Base-by-base conservation (phyloP, 352 stramenopile genomes). In the Phytophthora pluvialis region DNA sequence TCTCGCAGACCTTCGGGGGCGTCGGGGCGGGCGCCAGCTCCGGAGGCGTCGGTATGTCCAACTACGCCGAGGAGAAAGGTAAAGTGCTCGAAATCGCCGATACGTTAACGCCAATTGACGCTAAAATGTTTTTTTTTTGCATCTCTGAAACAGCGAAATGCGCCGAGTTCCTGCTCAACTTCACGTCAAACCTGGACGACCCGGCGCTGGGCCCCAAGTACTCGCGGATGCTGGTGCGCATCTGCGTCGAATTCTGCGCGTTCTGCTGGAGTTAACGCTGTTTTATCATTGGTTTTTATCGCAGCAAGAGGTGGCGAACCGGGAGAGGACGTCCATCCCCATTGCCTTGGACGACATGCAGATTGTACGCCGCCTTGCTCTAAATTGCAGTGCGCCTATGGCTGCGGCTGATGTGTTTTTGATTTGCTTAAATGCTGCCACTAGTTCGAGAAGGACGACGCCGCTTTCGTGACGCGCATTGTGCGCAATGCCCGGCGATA, bases 261-360 rank as follows among this genome's bases (percentile, higher is more conserved):
- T n/a, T 11, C 60, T 25, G 25, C 13, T 32, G 35, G 13, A 39
- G 15, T 55, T 65, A 50, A 57, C 48, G 15, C 21, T 35, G 2
- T 46, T 44, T 57, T 52, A 44, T 47, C 25, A 21, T 44, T 21
- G 21, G 11, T 4, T 46, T 31, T 51, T 53, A 55, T 36, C 10
- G 38, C 63, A 95, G 87, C 87, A 95, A 94, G 83, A 95, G 55
- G 81, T 95, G n/a, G 85, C 87, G 16, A 93, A 95, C 67, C 77
- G 87, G n/a, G 85, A 95, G 63, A 75, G 85, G 18, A 91, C 76
- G 10, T 89, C 87, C 29, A 79, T 95, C 46, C 77, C 83, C 4
- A 92, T 95, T 58, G 76, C 85, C 12, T 62, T 95, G 13, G 87
- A 95, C 56, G 87, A 95, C 61, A 29, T 95, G 43, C 78, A 91